These are phyloP conservation scores for Xylaria longipes DNA, from an alignment of 495 filamentous ascomycete genomes.

Conservation along the genomic window DNA sequence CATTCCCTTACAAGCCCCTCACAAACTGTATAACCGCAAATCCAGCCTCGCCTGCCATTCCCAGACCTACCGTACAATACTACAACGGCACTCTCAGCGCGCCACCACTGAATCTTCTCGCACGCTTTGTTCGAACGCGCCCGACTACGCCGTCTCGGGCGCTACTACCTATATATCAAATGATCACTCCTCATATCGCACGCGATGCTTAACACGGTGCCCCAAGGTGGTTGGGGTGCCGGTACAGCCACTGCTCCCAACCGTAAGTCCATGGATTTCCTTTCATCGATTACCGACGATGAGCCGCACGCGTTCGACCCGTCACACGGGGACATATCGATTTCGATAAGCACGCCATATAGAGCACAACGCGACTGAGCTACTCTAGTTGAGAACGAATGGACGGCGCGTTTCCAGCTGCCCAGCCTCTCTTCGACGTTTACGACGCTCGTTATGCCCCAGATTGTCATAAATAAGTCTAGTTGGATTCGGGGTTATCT, in stretches of 20 bases:
- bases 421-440: background rate
- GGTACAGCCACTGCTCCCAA: conserved; percentile 32
- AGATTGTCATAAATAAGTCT: background rate
- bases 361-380: background rate
- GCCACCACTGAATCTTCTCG: background rate
- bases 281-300: conserved; percentile 29
- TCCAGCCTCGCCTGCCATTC: background rate
- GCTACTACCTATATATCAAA: background rate
- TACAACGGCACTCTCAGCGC: background rate
- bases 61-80: background rate
- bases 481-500: background rate
- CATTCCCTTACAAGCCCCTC: background rate
- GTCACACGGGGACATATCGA: background rate
- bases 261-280: conserved; percentile 40
- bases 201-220: conserved; percentile 39
- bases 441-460: background rate
- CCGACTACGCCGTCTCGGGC: background rate
- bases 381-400: background rate
- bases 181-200: conserved; percentile 16
- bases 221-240: conserved; percentile 38
- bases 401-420: background rate
- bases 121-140: background rate
- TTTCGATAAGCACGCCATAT: background rate
- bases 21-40: background rate
- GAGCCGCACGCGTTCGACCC: conserved; percentile 4